A percentile compares a stretch with the other conserved stretches of the same genome.
phyloP scores from a whole-genome alignment of 208 protist species.

The Leptomonas seymouri region DNA sequence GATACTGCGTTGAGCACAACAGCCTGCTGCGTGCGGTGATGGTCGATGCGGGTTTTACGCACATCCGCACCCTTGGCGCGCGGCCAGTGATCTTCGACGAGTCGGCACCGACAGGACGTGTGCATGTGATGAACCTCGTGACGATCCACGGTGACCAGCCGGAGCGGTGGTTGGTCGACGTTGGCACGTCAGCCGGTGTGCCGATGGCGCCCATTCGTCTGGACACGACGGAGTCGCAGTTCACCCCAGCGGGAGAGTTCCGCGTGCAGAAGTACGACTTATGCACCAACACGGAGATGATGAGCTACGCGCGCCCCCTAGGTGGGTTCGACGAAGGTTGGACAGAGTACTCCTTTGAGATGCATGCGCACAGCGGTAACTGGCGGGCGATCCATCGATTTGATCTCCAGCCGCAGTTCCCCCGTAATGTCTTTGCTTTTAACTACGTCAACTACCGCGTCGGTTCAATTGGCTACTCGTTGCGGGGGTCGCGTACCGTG shows the following conservation, averaged over 20 bases:
- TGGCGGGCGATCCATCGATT: slow-evolving; percentile 31
- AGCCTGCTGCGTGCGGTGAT: slow-evolving; percentile 25
- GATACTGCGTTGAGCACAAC: slow-evolving; percentile 41
- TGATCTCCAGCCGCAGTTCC: slow-evolving; percentile 25
- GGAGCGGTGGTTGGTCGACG: slow-evolving; percentile 28
- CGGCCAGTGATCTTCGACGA: slow-evolving; percentile 11
- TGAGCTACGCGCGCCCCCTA: slow-evolving; percentile 8
- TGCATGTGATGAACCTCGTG: slow-evolving; percentile 23
- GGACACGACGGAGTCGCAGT: slow-evolving; percentile 9
- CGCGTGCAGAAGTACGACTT: slow-evolving; percentile 30
- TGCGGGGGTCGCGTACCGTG: slow-evolving; percentile 14
- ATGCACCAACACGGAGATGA: slow-evolving; percentile 27
- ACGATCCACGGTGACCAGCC: neutral
- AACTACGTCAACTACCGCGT: slow-evolving; percentile 13
- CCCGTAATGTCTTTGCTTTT: slow-evolving; percentile 12
- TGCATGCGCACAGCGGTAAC: slow-evolving; percentile 14
- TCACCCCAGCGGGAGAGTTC: slow-evolving; percentile 21
- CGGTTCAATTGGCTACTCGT: slow-evolving; percentile 4
- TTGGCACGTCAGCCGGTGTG: slow-evolving; percentile 26
- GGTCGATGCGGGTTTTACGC: slow-evolving; percentile 17
- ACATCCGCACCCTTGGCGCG: slow-evolving; percentile 17
- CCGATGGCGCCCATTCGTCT: slow-evolving; percentile 17
- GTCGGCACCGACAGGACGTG: neutral
- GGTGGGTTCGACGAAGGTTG: slow-evolving; percentile 16
- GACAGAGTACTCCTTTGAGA: slow-evolving; percentile 17